Percentiles rank a stretch among this genome's conserved stretches.
Evolutionary conservation across 2,329 filamentous ascomycete species (phyloP).

Genomic region (Talaromyces amestolkiae): DNA sequence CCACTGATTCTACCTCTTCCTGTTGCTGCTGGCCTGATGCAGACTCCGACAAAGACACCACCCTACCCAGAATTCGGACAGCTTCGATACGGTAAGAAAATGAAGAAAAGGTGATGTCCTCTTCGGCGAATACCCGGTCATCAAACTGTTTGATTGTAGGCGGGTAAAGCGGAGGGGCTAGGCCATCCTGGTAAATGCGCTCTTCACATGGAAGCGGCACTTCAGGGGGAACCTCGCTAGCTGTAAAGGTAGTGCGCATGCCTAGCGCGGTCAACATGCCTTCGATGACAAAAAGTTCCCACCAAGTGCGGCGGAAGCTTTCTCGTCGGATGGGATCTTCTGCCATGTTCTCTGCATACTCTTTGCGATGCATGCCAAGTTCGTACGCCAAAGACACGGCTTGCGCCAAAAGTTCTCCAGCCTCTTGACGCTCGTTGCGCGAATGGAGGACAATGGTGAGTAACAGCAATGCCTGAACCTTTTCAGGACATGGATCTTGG

Average conservation of each 20-base stretch:
- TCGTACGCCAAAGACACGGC: slow-evolving; percentile 71
- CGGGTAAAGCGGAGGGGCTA: slow-evolving; percentile 55
- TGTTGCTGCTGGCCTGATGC: slow-evolving; percentile 42
- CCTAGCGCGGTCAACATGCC: slow-evolving; percentile 74
- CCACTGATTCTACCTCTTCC: slow-evolving; percentile 60
- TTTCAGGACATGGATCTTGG: slow-evolving; percentile 54
- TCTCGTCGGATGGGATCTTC: slow-evolving; percentile 71
- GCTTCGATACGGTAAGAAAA: slow-evolving; percentile 83
- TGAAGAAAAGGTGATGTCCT: slow-evolving; percentile 70
- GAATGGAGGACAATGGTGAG: slow-evolving; percentile 77
- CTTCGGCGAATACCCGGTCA: slow-evolving; percentile 69
- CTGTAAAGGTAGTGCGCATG: slow-evolving; percentile 53
- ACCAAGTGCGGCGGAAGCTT: slow-evolving; percentile 86
- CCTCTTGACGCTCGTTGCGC: slow-evolving; percentile 66
- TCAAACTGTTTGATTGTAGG: slow-evolving; percentile 73
- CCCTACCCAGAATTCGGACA: slow-evolving; percentile 71
- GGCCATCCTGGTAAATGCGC: slow-evolving; percentile 54
- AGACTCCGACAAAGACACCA: slow-evolving; percentile 54
- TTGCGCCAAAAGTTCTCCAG: slow-evolving; percentile 63
- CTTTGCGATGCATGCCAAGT: slow-evolving; percentile 69
- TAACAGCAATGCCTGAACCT: slow-evolving; percentile 75
- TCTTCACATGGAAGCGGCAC: slow-evolving; percentile 81
- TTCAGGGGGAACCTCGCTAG: slow-evolving; percentile 66
- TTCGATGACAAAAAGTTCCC: slow-evolving; percentile 79
- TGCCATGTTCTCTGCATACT: slow-evolving; percentile 65